Conservation (phyloP, 768 basidiomycete species). For the Leccinum fibrillosum region DNA sequence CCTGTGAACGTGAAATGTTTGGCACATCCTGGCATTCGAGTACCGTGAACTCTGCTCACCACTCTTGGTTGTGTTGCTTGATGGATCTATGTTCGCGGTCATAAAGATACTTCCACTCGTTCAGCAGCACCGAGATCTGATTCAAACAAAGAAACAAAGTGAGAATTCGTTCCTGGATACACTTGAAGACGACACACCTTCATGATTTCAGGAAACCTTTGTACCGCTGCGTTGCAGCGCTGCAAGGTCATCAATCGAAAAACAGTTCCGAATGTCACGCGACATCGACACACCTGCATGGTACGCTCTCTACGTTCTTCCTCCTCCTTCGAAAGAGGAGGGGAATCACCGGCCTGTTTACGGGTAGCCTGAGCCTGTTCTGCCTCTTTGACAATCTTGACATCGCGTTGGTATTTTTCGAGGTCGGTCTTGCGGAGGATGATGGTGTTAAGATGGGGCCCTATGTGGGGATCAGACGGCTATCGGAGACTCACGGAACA, state of each 20-base stretch:
- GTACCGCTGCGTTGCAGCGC: not conserved
- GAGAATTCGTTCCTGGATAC: not conserved
- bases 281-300: slow-evolving; percentile 1
- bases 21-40: not conserved
- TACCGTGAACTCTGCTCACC: slow-evolving; percentile 8
- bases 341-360: not conserved
- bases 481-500: not conserved
- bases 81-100: not conserved
- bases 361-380: not conserved
- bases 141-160: not conserved
- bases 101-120: slow-evolving; percentile 28
- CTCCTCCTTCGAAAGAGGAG: not conserved
- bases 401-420: slow-evolving; percentile 4
- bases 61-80: slow-evolving; percentile 10
- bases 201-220: slow-evolving; percentile 15
- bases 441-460: slow-evolving; percentile 10
- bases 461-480: slow-evolving; percentile 5
- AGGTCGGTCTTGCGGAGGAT: slow-evolving; percentile 22
- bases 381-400: not conserved
- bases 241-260: not conserved
- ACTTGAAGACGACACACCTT: slow-evolving; percentile 8
- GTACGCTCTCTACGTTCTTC: not conserved
- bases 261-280: not conserved
- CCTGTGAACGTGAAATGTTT: slow-evolving; percentile 25
- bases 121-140: slow-evolving; percentile 24